Evolutionary conservation across 345 rosid genomes (phyloP).

Genomic region (Salix exigua): DNA sequence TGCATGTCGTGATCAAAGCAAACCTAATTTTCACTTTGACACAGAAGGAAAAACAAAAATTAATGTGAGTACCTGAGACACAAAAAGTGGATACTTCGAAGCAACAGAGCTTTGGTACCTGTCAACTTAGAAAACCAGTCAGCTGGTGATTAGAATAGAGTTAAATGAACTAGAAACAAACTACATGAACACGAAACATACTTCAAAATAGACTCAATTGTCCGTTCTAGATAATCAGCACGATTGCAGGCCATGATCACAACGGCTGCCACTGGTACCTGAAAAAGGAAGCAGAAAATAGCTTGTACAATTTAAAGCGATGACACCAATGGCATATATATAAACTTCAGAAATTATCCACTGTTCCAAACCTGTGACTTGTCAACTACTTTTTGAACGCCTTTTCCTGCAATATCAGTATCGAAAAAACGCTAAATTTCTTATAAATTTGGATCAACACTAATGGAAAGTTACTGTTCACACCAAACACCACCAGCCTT

Average conservation of each 20-base stretch:
- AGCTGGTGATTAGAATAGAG: background rate
- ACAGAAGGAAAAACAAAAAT: background rate
- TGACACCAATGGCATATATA: background rate
- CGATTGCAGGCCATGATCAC: slow-evolving; percentile 99
- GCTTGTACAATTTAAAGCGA: slow-evolving; percentile 13
- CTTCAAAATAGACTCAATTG: slow-evolving; percentile 74
- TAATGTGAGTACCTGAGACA: slow-evolving; percentile 66
- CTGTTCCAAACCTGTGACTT: slow-evolving; percentile 44
- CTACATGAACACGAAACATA: slow-evolving; percentile 18
- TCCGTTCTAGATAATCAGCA: slow-evolving; percentile 91
- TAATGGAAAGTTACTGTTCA: background rate
- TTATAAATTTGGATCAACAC: background rate
- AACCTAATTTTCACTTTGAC: background rate
- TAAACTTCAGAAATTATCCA: background rate
- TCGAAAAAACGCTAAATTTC: slow-evolving; percentile 10
- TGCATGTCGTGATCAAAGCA: background rate
- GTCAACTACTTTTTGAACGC: slow-evolving; percentile 50
- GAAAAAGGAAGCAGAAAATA: slow-evolving; percentile 25
- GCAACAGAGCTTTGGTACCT: slow-evolving; percentile 78
- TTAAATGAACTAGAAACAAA: slow-evolving; percentile 4
- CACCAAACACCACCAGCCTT: background rate
- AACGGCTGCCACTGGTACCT: slow-evolving; percentile 85
- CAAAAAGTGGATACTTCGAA: slow-evolving; percentile 79
- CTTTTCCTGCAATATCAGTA: slow-evolving; percentile 60
- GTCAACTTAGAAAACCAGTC: slow-evolving; percentile 10